Evolutionary conservation across 441 rosid genomes (phyloP).

Genomic region (Populus hybrid): DNA sequence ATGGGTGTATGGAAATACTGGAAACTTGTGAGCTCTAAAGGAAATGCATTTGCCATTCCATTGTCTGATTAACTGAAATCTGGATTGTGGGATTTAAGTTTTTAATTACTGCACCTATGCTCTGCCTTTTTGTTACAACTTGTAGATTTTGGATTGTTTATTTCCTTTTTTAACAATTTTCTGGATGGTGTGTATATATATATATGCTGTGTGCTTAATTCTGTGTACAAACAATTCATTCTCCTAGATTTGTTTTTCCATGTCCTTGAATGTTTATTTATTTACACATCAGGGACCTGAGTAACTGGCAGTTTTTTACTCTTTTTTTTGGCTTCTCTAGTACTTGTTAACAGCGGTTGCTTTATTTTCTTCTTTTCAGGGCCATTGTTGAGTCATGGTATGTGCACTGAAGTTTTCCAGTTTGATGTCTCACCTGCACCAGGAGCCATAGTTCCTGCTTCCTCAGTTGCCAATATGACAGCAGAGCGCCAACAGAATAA

Average conservation of each 20-base stretch:
- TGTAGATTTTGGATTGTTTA: background rate
- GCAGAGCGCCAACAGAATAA: constrained; percentile 48
- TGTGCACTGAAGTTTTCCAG: constrained; percentile 96
- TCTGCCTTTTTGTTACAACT: background rate
- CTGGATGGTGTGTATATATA: too few relatives aligned
- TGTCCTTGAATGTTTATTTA: background rate
- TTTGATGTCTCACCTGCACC: constrained; percentile 69
- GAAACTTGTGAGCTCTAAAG: background rate
- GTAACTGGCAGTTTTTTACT: background rate
- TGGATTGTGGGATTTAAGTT: background rate
- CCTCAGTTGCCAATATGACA: constrained; percentile 59
- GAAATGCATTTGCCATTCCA: background rate
- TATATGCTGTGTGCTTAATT: too few relatives aligned
- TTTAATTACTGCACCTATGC: background rate
- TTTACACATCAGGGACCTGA: background rate
- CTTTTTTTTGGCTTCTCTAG: background rate
- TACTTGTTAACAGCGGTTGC: background rate
- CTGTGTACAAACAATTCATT: too few relatives aligned
- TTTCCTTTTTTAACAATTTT: background rate
- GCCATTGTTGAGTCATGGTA: constrained; percentile 92
- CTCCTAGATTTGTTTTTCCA: background rate
- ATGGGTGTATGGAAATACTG: background rate
- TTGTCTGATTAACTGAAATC: background rate
- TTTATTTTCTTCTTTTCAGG: constrained; percentile 38
- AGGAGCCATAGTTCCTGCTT: constrained; percentile 75